A percentile compares a stretch with the other conserved stretches of the same genome.
phyloP scores from a whole-genome alignment of 2,329 filamentous ascomycete genomes.

The Paecilomyces variotii region DNA sequence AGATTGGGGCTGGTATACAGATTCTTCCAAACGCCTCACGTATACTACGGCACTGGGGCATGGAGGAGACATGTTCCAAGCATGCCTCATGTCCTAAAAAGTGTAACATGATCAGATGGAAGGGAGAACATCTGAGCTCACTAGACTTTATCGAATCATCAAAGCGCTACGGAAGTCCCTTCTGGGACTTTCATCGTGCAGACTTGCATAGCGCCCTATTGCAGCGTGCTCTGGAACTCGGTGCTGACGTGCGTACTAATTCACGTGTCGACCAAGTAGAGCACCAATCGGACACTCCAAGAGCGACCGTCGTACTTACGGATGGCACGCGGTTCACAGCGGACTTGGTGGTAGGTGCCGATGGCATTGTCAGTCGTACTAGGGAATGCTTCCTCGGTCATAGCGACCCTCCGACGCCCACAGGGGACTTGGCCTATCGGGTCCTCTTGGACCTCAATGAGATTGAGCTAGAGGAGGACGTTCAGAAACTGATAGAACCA shows the following conservation, averaged over 20 bases:
- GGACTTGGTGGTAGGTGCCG: constrained; percentile 55
- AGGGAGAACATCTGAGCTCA: constrained; percentile 40
- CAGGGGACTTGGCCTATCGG: constrained; percentile 59
- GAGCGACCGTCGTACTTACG: constrained; percentile 32
- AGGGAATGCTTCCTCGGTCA: constrained; percentile 42
- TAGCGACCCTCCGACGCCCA: constrained; percentile 46
- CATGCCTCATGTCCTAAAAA: constrained; percentile 35
- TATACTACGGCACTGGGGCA: constrained; percentile 30
- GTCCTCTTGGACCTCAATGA: background rate
- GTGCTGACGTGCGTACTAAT: constrained; percentile 44
- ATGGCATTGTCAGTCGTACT: constrained; percentile 56
- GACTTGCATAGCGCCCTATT: constrained; percentile 52
- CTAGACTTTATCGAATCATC: constrained; percentile 42
- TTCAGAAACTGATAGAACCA: background rate
- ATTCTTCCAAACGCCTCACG: constrained; percentile 32
- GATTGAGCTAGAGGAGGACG: background rate
- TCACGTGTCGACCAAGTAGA: constrained; percentile 42
- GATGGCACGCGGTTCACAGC: constrained; percentile 36
- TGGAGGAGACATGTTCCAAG: constrained; percentile 33
- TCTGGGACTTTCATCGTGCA: constrained; percentile 54
- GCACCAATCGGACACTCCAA: constrained; percentile 30
- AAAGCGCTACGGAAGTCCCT: constrained; percentile 42
- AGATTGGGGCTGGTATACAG: constrained; percentile 61
- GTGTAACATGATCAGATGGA: constrained; percentile 47
- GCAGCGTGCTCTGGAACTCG: constrained; percentile 45